Base-by-base conservation (phyloP, 2,329 filamentous ascomycete species). In the Neocatenulostroma microsporum region DNA sequence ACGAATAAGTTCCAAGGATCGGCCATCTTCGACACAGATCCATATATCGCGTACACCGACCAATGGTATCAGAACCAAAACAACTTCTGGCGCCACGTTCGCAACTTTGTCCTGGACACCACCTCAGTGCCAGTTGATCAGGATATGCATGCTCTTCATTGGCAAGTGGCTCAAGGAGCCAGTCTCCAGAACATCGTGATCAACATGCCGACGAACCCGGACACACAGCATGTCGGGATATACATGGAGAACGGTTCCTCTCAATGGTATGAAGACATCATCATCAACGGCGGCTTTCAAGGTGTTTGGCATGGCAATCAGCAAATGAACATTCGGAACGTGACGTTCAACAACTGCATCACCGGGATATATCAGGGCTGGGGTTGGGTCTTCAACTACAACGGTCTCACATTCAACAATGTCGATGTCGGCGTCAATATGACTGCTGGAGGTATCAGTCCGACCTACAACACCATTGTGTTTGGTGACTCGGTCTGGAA, bases 11-110 rank as follows among this genome's bases (percentile, higher is more conserved):
- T 96, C 55, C 48, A 69, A 2, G 91, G 89, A 30, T 93, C 95
- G 68, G 88, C 83, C 28, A 74, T 96, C 36, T 82, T 98, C 48
- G 88, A 95, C 57, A 72, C 84, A 2, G 81, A 96, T 54, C 88
- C 88, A 0, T 96, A 96, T 61, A 73, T 76, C 18, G 31, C n/a
- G 25, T 58, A 73, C 1, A 67, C 66, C 12, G 55, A 53, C 39
- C 69, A 69, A 55, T 69, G 66, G 64, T 72, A 58, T 56, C 69
- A 65, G 47, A 70, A 70, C 55, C 67, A 70, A 54, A 71, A 70
- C 62, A 71, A 73, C 55, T 73, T 74, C 58, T 73, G 67, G 54
- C 67, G 70, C 31, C 69, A 73, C 40, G 60, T 74, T 27, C 68
- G 70, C 46, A 74, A 74, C 55, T 66, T 74, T 34, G 55, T 66